These are phyloP conservation scores for Penicillium samsonianum DNA, from an alignment of 495 filamentous ascomycete genomes.

Conservation along the genomic window DNA sequence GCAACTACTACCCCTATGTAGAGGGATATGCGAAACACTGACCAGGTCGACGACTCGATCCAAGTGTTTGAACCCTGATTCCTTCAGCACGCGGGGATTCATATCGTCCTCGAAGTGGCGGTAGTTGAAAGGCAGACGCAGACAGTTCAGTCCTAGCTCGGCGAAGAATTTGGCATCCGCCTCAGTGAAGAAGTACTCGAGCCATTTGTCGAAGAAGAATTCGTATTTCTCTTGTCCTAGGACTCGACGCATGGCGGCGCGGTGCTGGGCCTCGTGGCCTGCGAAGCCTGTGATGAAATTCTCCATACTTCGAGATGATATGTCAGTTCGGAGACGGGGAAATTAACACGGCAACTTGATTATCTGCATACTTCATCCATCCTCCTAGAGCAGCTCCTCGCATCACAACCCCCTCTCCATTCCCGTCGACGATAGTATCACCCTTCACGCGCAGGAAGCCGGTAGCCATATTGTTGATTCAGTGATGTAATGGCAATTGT, in stretches of 20 bases:
- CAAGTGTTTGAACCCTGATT: conserved; percentile 57
- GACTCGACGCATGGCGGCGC: conserved; percentile 55
- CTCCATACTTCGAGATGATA: conserved; percentile 52
- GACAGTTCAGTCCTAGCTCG: conserved; percentile 58
- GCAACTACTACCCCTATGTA: not conserved
- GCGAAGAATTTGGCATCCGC: conserved; percentile 63
- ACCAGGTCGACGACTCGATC: conserved; percentile 58
- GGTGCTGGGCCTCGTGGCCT: conserved; percentile 58
- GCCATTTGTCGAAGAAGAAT: conserved; percentile 53
- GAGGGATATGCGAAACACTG: not conserved
- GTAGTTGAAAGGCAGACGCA: conserved; percentile 66
- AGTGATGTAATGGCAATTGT: not conserved
- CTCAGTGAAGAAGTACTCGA: conserved; percentile 65
- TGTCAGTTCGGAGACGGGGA: not conserved
- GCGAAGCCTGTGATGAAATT: conserved; percentile 71
- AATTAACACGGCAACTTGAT: not conserved
- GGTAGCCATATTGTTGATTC: conserved; percentile 30
- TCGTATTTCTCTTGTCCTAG: conserved; percentile 52
- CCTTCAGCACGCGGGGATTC: conserved; percentile 60
- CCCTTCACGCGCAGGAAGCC: conserved; percentile 48
- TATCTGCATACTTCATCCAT: conserved; percentile 44
- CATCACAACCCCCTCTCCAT: conserved; percentile 49
- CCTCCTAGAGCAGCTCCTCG: conserved; percentile 52
- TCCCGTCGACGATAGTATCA: conserved; percentile 46
- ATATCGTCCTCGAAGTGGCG: conserved; percentile 65